Conservation (phyloP, 1,139 yeast species). For the Debaryomycetaceae sp. region DNA sequence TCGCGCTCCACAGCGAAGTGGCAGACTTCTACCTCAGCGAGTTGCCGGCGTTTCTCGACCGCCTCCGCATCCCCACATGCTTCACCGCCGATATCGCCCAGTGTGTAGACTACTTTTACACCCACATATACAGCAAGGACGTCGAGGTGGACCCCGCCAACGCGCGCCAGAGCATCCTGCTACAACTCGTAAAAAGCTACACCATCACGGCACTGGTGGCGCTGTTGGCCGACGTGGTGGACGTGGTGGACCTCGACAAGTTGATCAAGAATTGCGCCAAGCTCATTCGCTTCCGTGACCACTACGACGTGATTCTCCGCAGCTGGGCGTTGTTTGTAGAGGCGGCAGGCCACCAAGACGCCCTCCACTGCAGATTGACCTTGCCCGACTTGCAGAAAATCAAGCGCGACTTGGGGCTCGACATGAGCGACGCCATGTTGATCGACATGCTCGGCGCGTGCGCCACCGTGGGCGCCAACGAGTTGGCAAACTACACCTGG, state of each 20-base stretch:
- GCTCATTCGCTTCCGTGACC: conserved; percentile 32
- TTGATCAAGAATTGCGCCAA: conserved; percentile 24
- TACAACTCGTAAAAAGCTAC: conserved; percentile 25
- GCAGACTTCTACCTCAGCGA: conserved; percentile 29
- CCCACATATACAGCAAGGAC: conserved; percentile 15
- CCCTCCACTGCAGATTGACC: conserved; percentile 19
- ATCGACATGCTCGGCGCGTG: conserved; percentile 45
- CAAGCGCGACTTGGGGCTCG: conserved; percentile 26
- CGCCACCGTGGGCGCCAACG: conserved; percentile 17
- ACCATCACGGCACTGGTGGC: conserved; percentile 24
- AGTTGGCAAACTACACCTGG: conserved; percentile 28
- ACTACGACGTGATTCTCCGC: conserved; percentile 23
- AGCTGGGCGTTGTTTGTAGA: conserved; percentile 34
- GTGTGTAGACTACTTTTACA: conserved; percentile 34
- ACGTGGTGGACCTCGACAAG: conserved; percentile 41
- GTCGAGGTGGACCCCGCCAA: conserved; percentile 6
- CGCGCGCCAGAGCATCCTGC: conserved; percentile 21
- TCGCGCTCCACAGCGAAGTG: conserved; percentile 23
- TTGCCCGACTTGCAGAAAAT: conserved; percentile 31
- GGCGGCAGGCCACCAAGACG: conserved; percentile 6
- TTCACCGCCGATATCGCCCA: conserved; percentile 29
- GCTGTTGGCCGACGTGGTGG: conserved; percentile 24
- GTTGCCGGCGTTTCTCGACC: conserved; percentile 21
- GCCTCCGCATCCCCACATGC: conserved; percentile 27
- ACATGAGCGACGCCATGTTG: conserved; percentile 31